Percentiles rank a stretch among this genome's conserved stretches.
These are phyloP conservation scores for Entomortierella chlamydospora DNA, from an alignment of 192 early-diverging fungal genomes.

Conservation along the genomic window DNA sequence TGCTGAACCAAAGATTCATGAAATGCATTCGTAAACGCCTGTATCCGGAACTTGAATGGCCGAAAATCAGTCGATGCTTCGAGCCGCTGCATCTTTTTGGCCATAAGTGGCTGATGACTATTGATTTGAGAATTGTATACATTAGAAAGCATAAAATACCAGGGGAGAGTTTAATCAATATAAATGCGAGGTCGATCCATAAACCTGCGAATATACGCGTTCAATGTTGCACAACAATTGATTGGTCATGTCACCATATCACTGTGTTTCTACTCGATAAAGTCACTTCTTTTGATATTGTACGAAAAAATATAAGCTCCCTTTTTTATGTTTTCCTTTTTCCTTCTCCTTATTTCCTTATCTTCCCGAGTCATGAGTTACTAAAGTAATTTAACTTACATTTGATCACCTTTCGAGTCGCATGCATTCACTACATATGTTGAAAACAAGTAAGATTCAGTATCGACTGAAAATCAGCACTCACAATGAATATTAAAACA, in stretches of 20 bases:
- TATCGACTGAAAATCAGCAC: too few relatives aligned
- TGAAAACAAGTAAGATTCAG: background rate
- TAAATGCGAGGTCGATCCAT: too few relatives aligned
- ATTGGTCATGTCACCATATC: too few relatives aligned
- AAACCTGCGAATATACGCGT: too few relatives aligned
- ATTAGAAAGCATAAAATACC: too few relatives aligned
- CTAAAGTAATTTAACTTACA: too few relatives aligned
- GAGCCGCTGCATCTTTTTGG: conserved; percentile 79
- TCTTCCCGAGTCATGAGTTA: background rate
- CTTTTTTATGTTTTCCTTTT: conserved; percentile 1
- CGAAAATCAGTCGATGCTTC: conserved; percentile 78
- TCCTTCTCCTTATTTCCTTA: background rate
- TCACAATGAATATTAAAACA: too few relatives aligned
- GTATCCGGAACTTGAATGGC: conserved; percentile 84
- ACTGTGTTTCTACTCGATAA: too few relatives aligned
- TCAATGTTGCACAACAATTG: too few relatives aligned
- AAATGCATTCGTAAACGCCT: conserved; percentile 82
- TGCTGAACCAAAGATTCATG: conserved; percentile 72
- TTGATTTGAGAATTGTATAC: too few relatives aligned
- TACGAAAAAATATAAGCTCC: background rate
- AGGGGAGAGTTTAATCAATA: too few relatives aligned
- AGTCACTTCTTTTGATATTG: too few relatives aligned
- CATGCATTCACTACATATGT: conserved; percentile 64
- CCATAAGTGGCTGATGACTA: conserved; percentile 81
- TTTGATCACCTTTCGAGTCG: conserved; percentile 76